These are phyloP conservation scores for Tuber calosporum DNA, from an alignment of 495 filamentous ascomycete genomes.

Conservation along the genomic window DNA sequence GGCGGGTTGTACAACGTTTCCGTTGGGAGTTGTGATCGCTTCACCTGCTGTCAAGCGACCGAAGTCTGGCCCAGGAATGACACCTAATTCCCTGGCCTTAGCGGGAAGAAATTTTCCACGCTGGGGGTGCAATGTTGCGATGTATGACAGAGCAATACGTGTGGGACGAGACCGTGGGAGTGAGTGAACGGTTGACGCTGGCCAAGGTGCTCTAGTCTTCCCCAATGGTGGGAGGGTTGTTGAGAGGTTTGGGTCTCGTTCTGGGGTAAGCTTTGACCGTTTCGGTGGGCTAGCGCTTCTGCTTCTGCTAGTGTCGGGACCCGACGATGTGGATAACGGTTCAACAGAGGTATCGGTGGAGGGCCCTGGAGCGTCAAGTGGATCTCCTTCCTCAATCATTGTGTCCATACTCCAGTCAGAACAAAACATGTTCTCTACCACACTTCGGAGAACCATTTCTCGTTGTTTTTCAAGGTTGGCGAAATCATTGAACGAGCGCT, in stretches of 20 bases:
- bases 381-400: constrained; percentile 24
- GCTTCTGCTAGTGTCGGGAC: neutral
- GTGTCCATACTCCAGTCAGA: constrained; percentile 40
- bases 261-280: constrained; percentile 7
- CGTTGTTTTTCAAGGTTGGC: constrained; percentile 11
- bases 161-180: constrained; percentile 62
- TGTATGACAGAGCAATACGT: constrained; percentile 68
- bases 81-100: constrained; percentile 56
- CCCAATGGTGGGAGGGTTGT: constrained; percentile 22
- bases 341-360: neutral
- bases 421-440: constrained; percentile 39
- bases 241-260: constrained; percentile 31
- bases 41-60: constrained; percentile 49
- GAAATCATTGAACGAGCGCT: constrained; percentile 29
- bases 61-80: constrained; percentile 52
- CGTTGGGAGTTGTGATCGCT: constrained; percentile 50
- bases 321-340: neutral
- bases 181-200: constrained; percentile 55
- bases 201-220: constrained; percentile 62
- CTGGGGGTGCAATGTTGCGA: constrained; percentile 64
- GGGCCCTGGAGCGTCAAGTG: neutral
- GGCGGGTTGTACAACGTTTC: constrained; percentile 50
- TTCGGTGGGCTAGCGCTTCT: constrained; percentile 9
- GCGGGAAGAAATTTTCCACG: constrained; percentile 70
- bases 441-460: constrained; percentile 20